Base-by-base conservation (phyloP, 768 basidiomycete genomes). In the Sporobolomyces phaffii region DNA sequence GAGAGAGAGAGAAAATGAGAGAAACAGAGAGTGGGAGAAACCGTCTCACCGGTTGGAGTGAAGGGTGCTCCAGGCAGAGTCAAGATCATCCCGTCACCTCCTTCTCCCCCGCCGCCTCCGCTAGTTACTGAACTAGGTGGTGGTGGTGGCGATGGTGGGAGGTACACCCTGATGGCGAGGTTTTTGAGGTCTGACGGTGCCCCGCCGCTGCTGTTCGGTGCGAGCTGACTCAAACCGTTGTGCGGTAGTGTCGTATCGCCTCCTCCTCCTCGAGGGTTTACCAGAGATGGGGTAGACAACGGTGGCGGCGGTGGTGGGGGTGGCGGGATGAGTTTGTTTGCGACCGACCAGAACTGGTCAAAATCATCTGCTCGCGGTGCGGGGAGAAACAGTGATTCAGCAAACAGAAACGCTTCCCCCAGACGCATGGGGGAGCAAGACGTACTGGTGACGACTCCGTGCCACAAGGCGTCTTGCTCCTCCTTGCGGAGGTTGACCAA, bases 391-490 rank as follows among this genome's bases (percentile, higher is more conserved):
- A n/a, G n/a, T n/a, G n/a, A n/a, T n/a, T n/a, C n/a, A n/a, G n/a
- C n/a, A n/a, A n/a, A n/a, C n/a, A n/a, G n/a, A n/a, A n/a, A n/a
- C n/a, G n/a, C n/a, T n/a, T 2, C 2, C 44, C n/a, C 14, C n/a
- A 34, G 40, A 14, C 43, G 17, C 17, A 57, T 8, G 1, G 2
- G 60, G 60, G 62, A 36, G 57, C n/a, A 63, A 49, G 17, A 80
- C 91, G 79, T 76, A 97, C 94, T 90, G 74, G 91, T 88, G 79
- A 87, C 87, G 69, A 99, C 88, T 11, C 92, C 92, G 73, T 96
- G 91, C 96, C 96, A 99, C 61, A 97, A 84, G 1, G 87, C 91
- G 76, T 99, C 96, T 76, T 98, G 90, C 75, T 98, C 94, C 29
- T 83, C 85, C 77, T 92, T 90, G 60, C 91, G 80, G 38, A 99